Percentiles rank a stretch among this genome's conserved stretches.
These are phyloP conservation scores for Xylariaceae sp. DNA, from an alignment of 2,329 filamentous ascomycete species.

Conservation along the genomic window DNA sequence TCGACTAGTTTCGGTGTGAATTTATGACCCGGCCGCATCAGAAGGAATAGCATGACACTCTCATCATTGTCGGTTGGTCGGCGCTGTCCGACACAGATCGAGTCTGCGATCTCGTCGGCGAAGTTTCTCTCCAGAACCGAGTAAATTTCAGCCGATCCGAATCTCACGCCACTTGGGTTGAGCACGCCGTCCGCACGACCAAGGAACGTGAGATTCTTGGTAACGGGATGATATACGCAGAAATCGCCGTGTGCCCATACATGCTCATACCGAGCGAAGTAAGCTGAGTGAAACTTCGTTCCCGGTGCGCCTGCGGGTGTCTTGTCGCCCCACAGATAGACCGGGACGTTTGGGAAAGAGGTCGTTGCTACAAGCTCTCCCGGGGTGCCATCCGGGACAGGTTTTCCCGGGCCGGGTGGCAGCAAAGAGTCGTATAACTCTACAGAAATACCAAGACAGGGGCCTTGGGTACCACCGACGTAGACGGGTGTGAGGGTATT, in stretches of 20 bases:
- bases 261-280: constrained; percentile 59
- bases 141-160: constrained; percentile 79
- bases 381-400: constrained; percentile 55
- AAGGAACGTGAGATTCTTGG: constrained; percentile 61
- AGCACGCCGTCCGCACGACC: constrained; percentile 74
- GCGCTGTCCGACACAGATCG: constrained; percentile 76
- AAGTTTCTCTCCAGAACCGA: constrained; percentile 66
- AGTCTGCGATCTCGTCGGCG: constrained; percentile 59
- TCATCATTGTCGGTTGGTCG: constrained; percentile 54
- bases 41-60: constrained; percentile 51
- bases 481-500: constrained; percentile 68
- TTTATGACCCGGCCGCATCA: constrained; percentile 52
- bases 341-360: constrained; percentile 73
- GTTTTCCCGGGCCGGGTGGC: constrained; percentile 39
- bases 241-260: constrained; percentile 87
- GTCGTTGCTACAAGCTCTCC: constrained; percentile 71
- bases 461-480: constrained; percentile 50
- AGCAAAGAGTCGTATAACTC: constrained; percentile 62
- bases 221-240: constrained; percentile 64
- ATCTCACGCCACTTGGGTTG: constrained; percentile 74
- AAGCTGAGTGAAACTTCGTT: constrained; percentile 55
- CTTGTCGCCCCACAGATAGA: constrained; percentile 59
- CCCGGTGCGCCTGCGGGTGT: constrained; percentile 40
- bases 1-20: constrained; percentile 54
- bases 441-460: constrained; percentile 46